phyloP scores from a whole-genome alignment of 176 grass and related monocot species.

The Avena eriantha region DNA sequence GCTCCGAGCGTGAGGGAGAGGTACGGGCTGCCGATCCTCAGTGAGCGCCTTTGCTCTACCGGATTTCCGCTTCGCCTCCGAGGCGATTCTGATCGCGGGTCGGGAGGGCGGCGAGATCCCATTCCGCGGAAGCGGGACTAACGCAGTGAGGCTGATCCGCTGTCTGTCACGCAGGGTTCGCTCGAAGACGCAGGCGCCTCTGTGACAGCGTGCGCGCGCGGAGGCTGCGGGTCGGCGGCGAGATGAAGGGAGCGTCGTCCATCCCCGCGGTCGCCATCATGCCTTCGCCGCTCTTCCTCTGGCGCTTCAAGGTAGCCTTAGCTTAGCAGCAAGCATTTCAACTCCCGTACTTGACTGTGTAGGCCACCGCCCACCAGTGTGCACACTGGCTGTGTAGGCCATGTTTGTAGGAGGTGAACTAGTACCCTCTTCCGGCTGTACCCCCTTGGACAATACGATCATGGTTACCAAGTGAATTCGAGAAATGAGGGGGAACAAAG shows the following conservation, averaged over 20 bases:
- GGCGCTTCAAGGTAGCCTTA: slow-evolving; percentile 75
- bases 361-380: too few species aligned
- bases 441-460: too few species aligned
- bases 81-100: neutral
- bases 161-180: neutral
- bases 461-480: too few species aligned
- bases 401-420: too few species aligned
- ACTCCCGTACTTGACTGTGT: too few species aligned
- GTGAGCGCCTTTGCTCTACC: slow-evolving; percentile 1
- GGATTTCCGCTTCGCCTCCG: neutral
- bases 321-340: neutral
- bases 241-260: slow-evolving; percentile 72
- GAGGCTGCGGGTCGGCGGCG: slow-evolving; percentile 22
- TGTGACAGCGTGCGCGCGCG: neutral
- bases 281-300: slow-evolving; percentile 89
- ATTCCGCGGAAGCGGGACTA: neutral
- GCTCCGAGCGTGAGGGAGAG: neutral
- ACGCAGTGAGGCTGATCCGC: neutral
- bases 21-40: slow-evolving; percentile 4
- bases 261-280: slow-evolving; percentile 67
- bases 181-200: slow-evolving; percentile 4
- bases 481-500: too few species aligned
- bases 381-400: too few species aligned
- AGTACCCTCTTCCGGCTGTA: too few species aligned
- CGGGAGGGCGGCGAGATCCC: neutral